phyloP scores from a whole-genome alignment of 345 rosid species.

The Lepidium africanum region DNA sequence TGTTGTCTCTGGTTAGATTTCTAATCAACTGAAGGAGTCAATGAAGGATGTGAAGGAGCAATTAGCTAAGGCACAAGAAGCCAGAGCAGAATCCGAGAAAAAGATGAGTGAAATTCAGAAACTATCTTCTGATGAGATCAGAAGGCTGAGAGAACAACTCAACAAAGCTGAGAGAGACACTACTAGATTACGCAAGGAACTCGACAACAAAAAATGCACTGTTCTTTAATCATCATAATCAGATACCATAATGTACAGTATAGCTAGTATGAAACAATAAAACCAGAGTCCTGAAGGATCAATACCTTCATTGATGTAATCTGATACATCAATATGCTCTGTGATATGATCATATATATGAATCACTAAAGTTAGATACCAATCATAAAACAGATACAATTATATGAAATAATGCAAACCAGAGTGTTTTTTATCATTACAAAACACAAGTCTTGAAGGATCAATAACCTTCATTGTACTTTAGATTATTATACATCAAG shows the following conservation, averaged over 20 bases:
- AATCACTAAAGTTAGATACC: too few relatives aligned
- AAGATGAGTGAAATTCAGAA: conserved; percentile 9
- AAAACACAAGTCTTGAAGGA: conserved; percentile 28
- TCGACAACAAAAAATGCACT: not conserved
- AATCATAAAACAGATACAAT: not conserved
- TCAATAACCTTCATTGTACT: conserved; percentile 14
- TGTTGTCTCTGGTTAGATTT: conserved; percentile 8
- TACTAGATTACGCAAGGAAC: not conserved
- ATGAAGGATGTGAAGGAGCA: conserved; percentile 14
- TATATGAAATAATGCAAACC: not conserved
- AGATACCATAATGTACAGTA: not conserved
- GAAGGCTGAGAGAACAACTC: conserved; percentile 25
- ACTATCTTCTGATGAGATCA: conserved; percentile 24
- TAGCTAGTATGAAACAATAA: not conserved
- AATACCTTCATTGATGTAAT: not conserved
- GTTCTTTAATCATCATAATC: not conserved
- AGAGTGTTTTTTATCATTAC: conserved; percentile 1
- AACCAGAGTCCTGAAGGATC: not conserved
- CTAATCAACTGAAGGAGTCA: conserved; percentile 17
- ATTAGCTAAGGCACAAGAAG: conserved; percentile 4
- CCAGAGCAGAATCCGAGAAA: conserved; percentile 12
- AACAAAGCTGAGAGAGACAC: conserved; percentile 23
- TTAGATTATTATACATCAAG: not conserved
- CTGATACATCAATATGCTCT: not conserved
- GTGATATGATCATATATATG: not conserved